Percentiles rank a stretch among this genome's conserved stretches.
Evolutionary conservation across 768 basidiomycete genomes (phyloP).

Genomic region (Kwoniella europaea): DNA sequence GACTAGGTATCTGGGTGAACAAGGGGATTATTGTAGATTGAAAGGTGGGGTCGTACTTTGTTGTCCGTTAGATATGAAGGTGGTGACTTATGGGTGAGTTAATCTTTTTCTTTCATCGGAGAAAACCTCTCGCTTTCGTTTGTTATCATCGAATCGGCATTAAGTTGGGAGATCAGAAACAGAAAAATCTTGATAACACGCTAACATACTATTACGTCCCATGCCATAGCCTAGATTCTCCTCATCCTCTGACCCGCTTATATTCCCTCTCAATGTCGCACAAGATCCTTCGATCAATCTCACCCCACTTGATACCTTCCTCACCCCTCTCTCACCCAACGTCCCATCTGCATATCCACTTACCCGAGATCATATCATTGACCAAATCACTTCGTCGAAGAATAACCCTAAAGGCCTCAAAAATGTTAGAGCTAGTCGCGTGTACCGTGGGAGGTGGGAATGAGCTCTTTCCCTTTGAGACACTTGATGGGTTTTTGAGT

Average conservation of each 20-base stretch:
- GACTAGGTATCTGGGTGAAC: conserved; percentile 80
- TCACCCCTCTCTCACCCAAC: conserved; percentile 18
- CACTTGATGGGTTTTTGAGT: conserved; percentile 29
- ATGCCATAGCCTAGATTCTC: conserved; percentile 23
- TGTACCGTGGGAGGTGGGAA: conserved; percentile 35
- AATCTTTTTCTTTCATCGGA: not conserved
- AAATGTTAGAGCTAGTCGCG: conserved; percentile 32
- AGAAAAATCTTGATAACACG: not conserved
- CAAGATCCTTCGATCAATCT: conserved; percentile 29
- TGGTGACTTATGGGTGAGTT: conserved; percentile 29
- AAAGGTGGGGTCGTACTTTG: conserved; percentile 31
- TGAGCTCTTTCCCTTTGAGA: conserved; percentile 31
- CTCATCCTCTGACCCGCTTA: conserved; percentile 22
- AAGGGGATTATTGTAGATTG: conserved; percentile 23
- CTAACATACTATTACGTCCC: not conserved
- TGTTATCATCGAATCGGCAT: too few species aligned
- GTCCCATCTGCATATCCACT: conserved; percentile 27
- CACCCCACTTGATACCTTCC: conserved; percentile 22
- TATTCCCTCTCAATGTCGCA: conserved; percentile 33
- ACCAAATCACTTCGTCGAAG: conserved; percentile 16
- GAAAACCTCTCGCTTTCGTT: too few species aligned
- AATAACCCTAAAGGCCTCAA: conserved; percentile 28
- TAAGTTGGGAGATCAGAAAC: not conserved
- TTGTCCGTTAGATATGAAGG: conserved; percentile 28
- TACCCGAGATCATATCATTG: conserved; percentile 25